Evolutionary conservation across 208 protist genomes (phyloP).

Genomic region (Leishmania mexicana): DNA sequence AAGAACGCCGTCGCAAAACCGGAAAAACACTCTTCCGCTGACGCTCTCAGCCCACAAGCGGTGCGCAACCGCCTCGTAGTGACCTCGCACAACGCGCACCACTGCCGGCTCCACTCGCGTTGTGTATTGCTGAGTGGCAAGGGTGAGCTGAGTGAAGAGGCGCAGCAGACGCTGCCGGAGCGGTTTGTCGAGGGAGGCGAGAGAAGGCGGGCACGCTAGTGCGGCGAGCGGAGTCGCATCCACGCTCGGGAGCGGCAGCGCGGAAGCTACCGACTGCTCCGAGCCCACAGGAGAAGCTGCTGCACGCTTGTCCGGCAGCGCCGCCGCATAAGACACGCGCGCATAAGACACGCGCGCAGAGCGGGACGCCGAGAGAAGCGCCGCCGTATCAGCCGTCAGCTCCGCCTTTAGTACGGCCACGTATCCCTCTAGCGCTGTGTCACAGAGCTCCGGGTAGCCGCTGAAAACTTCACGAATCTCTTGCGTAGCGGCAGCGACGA

Average conservation of each 20-base stretch:
- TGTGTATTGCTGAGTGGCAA: conserved; percentile 54
- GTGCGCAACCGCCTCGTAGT: conserved; percentile 38
- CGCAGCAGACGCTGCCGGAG: conserved; percentile 30
- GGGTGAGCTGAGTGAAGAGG: conserved; percentile 51
- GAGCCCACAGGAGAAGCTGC: not conserved
- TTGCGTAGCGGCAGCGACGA: conserved; percentile 15
- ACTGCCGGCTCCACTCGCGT: conserved; percentile 50
- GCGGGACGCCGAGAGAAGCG: conserved; percentile 17
- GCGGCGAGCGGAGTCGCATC: not conserved
- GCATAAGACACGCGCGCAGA: not conserved
- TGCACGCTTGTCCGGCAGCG: conserved; percentile 7
- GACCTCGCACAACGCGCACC: conserved; percentile 28
- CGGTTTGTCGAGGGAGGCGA: conserved; percentile 13
- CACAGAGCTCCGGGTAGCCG: conserved; percentile 13
- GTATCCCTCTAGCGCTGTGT: conserved; percentile 38
- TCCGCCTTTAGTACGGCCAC: conserved; percentile 43
- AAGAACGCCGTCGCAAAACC: conserved; percentile 37
- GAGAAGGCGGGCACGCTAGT: conserved; percentile 20
- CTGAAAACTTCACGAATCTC: conserved; percentile 23
- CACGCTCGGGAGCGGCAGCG: not conserved
- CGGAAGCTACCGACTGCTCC: not conserved
- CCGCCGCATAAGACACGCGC: conserved; percentile 4
- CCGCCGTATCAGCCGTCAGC: conserved; percentile 38
- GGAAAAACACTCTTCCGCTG: conserved; percentile 38
- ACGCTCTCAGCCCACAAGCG: conserved; percentile 36